A percentile compares a stretch with the other conserved stretches of the same genome.
Evolutionary conservation across 2,329 filamentous ascomycete species (phyloP).

Genomic region (Aspergillus sergii): DNA sequence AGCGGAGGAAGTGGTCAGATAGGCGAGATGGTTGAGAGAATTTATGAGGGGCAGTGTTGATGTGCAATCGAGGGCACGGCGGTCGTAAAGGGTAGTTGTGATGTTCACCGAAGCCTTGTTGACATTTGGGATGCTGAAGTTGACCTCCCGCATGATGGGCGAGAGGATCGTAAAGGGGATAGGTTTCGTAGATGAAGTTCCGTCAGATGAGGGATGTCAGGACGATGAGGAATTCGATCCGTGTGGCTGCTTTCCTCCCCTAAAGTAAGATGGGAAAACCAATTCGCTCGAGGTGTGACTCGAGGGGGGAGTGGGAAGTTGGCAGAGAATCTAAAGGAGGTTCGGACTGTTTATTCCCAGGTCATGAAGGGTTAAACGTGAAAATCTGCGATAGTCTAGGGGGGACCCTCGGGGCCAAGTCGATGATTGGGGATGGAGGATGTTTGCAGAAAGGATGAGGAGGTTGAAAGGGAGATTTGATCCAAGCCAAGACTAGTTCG

Average conservation of each 20-base stretch:
- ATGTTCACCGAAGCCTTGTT: conserved; percentile 99
- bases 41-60: conserved; percentile 97
- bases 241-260: conserved; percentile 15
- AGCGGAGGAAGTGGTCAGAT: conserved; percentile 95
- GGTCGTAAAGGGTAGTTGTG: conserved; percentile 96
- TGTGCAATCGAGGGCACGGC: conserved; percentile 95
- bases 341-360: conserved; percentile 13
- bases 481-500: conserved; percentile 22
- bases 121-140: conserved; percentile 98
- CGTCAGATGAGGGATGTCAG: conserved; percentile 1
- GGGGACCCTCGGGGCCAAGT: conserved; percentile 10
- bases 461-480: conserved; percentile 22
- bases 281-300: conserved; percentile 15
- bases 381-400: conserved; percentile 8
- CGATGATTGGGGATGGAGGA: conserved; percentile 13
- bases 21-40: conserved; percentile 97
- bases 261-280: conserved; percentile 20
- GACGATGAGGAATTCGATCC: conserved; percentile 9
- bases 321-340: conserved; percentile 3
- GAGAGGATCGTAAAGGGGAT: conserved; percentile 14
- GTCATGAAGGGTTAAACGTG: conserved; percentile 14
- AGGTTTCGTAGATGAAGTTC: not conserved
- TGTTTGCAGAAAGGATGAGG: conserved; percentile 19
- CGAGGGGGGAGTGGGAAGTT: conserved; percentile 8
- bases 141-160: conserved; percentile 94